A percentile compares a stretch with the other conserved stretches of the same genome.
These are phyloP conservation scores for Spinacia oleracea DNA, from an alignment of 179 eudicot genomes.

Conservation along the genomic window DNA sequence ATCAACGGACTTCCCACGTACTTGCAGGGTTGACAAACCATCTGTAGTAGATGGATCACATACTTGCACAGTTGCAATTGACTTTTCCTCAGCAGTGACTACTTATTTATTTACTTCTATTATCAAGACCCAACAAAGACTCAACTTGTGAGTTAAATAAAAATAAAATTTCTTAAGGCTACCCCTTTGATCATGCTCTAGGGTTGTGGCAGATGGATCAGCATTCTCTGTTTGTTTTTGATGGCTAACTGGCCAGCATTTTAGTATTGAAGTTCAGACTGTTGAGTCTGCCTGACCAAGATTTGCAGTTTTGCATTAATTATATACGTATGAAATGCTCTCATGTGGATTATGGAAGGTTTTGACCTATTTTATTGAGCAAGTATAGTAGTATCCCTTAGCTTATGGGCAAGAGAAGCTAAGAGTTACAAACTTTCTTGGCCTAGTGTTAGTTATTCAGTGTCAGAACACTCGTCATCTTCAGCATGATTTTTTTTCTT, in stretches of 20 bases:
- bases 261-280: neutral
- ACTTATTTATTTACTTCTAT: too few species aligned
- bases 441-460: neutral
- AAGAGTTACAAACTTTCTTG: neutral
- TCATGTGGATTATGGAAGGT: neutral
- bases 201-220: constrained; percentile 1
- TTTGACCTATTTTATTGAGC: neutral
- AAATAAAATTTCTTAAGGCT: too few species aligned
- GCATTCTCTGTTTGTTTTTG: neutral
- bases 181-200: too few species aligned
- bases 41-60: neutral
- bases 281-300: neutral
- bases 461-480: neutral
- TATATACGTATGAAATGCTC: neutral
- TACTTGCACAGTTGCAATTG: neutral
- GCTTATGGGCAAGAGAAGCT: neutral
- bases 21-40: neutral
- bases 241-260: neutral
- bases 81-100: neutral
- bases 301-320: neutral
- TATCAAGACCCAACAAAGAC: too few species aligned
- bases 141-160: too few species aligned
- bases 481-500: neutral
- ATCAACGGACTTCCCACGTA: neutral
- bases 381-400: neutral